Evolutionary conservation across 371 early-diverging fungal genomes (phyloP), one percentile per base, ranked within the genome.

Genomic region (Apophysomyces sp.): DNA sequence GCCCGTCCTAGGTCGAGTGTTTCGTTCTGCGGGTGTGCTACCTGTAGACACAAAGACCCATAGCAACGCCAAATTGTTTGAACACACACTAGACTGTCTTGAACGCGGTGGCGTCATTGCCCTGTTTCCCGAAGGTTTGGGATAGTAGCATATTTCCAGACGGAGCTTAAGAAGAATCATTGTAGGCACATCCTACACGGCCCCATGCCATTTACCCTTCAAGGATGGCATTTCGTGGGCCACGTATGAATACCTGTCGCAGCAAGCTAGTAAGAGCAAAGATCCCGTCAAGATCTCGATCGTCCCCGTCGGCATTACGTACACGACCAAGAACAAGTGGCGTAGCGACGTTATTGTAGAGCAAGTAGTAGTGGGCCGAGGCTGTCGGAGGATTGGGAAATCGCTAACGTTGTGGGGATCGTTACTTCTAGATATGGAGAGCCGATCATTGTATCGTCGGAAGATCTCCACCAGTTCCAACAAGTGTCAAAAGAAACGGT

Each of bases 151-250:
- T 61, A 84, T 82, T 80, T 13, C 82, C 85, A 27, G 81, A 83
- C n/a, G n/a, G n/a, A n/a, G n/a, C n/a, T n/a, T n/a, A n/a, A n/a
- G n/a, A n/a, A n/a, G 2, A 71, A 73, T 37, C 78, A 74, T 53
- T n/a, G 4, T 63, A 84, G 84, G 85, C 15, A 84, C 85, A 15
- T 84, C 85, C 4, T 82, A 84, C 61, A 82, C 85, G 2, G 73
- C 76, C 39, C 78, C 83, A 1, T 76, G 74, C 52, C 74, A 83
- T 57, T 58, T 84, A 56, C 78, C 77, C 18, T 76, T 84, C 58
- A 82, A 81, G 55, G 81, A 84, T 52, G 85, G 85, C 15, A 61
- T 81, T 11, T 81, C 83, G 16, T 84, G 85, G 85, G 84, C 76
- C 16, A 72, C 74, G 9, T 81, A 64, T 52, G 82, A 81, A 39